Percentiles rank a stretch among this genome's conserved stretches.
Conservation (phyloP, 2,329 filamentous ascomycete genomes). For the Hypoxylon sp. region DNA sequence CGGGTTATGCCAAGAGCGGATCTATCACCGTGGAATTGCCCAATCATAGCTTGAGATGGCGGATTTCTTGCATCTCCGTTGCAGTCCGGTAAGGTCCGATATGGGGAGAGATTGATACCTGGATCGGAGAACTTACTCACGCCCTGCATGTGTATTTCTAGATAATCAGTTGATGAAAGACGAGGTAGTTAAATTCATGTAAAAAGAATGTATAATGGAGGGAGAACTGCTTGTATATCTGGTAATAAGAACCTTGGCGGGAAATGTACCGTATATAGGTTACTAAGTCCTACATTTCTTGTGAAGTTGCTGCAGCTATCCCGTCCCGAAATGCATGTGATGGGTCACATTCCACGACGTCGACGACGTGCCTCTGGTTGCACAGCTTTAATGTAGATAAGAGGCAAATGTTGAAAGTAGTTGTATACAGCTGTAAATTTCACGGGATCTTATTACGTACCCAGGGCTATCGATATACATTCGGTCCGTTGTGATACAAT, state of each 20-base stretch:
- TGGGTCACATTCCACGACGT: background rate
- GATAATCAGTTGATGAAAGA: slow-evolving; percentile 5
- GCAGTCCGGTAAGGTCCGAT: slow-evolving; percentile 32
- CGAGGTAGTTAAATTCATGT: slow-evolving; percentile 8
- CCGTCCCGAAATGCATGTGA: background rate
- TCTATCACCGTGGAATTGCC: slow-evolving; percentile 30
- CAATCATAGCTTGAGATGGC: slow-evolving; percentile 26
- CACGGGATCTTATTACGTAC: too few species aligned
- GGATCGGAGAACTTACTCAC: slow-evolving; percentile 20
- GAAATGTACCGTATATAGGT: background rate
- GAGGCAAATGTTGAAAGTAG: too few species aligned
- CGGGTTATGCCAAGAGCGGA: slow-evolving; percentile 32
- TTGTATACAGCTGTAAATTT: too few species aligned
- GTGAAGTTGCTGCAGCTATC: background rate
- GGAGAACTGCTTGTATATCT: background rate
- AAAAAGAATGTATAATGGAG: slow-evolving; percentile 1
- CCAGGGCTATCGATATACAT: too few species aligned
- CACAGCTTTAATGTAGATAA: too few species aligned
- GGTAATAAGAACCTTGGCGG: background rate
- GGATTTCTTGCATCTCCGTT: slow-evolving; percentile 45
- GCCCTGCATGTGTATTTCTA: slow-evolving; percentile 6
- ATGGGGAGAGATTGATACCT: background rate
- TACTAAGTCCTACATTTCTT: background rate
- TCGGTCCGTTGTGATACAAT: too few species aligned
- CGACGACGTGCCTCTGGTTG: background rate